Percentiles rank a stretch among this genome's conserved stretches.
Conservation (phyloP, 1,284 basidiomycete species). For the Apiotrichum akiyoshidainum region DNA sequence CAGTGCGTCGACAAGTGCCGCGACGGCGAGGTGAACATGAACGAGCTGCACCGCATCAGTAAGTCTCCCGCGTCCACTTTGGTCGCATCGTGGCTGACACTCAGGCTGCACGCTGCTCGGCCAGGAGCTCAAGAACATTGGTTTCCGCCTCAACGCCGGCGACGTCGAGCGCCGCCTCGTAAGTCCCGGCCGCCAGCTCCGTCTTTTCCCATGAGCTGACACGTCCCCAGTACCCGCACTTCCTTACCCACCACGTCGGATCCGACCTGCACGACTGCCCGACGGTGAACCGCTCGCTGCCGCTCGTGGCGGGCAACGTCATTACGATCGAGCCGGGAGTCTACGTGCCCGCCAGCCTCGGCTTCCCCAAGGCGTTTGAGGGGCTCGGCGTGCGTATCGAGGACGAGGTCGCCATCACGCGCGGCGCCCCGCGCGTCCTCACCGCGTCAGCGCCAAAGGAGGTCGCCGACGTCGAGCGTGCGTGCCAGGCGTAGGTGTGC, state of each 20-base stretch:
- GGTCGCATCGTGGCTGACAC: too few relatives aligned
- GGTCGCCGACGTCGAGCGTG: slow-evolving; percentile 79
- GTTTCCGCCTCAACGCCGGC: slow-evolving; percentile 64
- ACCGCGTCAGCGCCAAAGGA: slow-evolving; percentile 83
- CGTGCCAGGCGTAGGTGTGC: slow-evolving; percentile 60
- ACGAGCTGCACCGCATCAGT: slow-evolving; percentile 74
- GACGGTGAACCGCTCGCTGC: slow-evolving; percentile 44
- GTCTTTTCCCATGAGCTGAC: too few relatives aligned
- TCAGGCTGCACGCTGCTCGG: slow-evolving; percentile 64
- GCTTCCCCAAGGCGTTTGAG: slow-evolving; percentile 81
- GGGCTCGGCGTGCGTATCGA: slow-evolving; percentile 87
- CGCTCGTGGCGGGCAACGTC: slow-evolving; percentile 73
- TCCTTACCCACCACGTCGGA: slow-evolving; percentile 58
- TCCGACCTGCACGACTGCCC: slow-evolving; percentile 56
- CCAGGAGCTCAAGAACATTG: slow-evolving; percentile 74
- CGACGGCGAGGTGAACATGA: slow-evolving; percentile 61
- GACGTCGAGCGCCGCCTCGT: slow-evolving; percentile 73
- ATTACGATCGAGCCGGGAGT: slow-evolving; percentile 62
- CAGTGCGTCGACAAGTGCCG: slow-evolving; percentile 51
- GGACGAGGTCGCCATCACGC: slow-evolving; percentile 78
- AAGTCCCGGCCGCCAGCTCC: too few relatives aligned
- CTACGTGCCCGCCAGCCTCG: slow-evolving; percentile 73
- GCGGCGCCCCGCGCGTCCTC: slow-evolving; percentile 65
- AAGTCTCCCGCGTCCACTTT: too few relatives aligned
- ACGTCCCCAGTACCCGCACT: slow-evolving; percentile 70